Evolutionary conservation across 129 eudicot genomes (phyloP), one percentile per base, ranked within the genome.

Genomic region (Tagetes patula): DNA sequence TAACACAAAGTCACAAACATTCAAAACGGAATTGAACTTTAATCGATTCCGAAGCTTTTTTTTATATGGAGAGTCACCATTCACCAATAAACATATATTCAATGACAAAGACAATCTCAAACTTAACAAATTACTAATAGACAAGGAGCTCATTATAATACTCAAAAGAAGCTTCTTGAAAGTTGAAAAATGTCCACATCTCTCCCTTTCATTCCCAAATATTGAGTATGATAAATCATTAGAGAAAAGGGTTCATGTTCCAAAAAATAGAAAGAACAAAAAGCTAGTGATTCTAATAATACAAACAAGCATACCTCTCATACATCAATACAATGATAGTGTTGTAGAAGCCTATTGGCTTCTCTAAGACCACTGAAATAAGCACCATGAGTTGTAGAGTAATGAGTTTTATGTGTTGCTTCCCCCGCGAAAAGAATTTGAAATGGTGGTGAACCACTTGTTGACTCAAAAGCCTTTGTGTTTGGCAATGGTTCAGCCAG

Each of bases 341-440:
- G 89, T 76, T 89, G 68, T 70, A 92, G 93, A 75, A 92, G 92
- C 94, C 96, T 92, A 81, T 84, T 87, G 79, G 96, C 98, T 92
- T 92, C 98, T 79, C 98, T 84, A 34, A 87, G 80, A 31, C 98
- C 96, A 85, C 98, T 92, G 41, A 84, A 77, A 77, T 89, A 92
- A 75, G 96, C 98, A 39, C 98, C 98, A 83, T 92, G 98, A 71
- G 98, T 89, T 5, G 98, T 92, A 1, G 98, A 92, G 70, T 89
- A 92, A 82, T 87, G 95, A 50, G 92, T 89, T 79, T 86, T 92
- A 77, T 92, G 95, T 37, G 98, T 89, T 36, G 98, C 98, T 84
- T 92, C 98, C 45, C 98, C 96, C 71, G 98, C 96, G 70, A 92
- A 92, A 50, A 92, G 84, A 66, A 92, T 84, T 69, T 92, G 98